Evolutionary conservation across 2,329 filamentous ascomycete genomes (phyloP).

Genomic region (Alternaria consortialis): DNA sequence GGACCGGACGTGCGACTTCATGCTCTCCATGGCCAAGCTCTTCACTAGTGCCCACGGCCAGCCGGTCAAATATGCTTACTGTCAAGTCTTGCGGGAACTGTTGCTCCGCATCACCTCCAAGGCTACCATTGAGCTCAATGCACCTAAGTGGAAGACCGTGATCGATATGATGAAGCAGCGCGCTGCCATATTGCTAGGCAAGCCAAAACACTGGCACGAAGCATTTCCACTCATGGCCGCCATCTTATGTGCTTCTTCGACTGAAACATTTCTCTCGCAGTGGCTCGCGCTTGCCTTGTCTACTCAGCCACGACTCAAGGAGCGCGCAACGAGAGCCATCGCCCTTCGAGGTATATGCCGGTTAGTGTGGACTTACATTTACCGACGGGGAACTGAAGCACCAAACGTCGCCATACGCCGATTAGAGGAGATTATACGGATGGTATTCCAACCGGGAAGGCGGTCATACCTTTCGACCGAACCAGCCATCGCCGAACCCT

Average conservation of each 20-base stretch:
- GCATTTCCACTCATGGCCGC: constrained; percentile 89
- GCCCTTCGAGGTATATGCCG: constrained; percentile 90
- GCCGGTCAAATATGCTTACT: constrained; percentile 92
- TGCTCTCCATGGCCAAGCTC: constrained; percentile 80
- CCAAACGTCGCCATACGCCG: constrained; percentile 75
- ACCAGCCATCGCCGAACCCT: constrained; percentile 81
- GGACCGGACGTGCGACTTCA: constrained; percentile 88
- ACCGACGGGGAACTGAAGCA: constrained; percentile 76
- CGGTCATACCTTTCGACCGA: constrained; percentile 85
- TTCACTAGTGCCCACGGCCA: constrained; percentile 88
- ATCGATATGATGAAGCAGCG: constrained; percentile 80
- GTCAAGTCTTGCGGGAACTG: constrained; percentile 86
- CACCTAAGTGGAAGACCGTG: constrained; percentile 87
- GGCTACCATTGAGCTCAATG: constrained; percentile 77
- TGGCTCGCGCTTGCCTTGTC: constrained; percentile 85
- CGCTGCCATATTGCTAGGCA: constrained; percentile 83
- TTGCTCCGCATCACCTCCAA: constrained; percentile 86
- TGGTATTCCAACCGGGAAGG: constrained; percentile 82
- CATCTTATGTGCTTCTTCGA: constrained; percentile 85
- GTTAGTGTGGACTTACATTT: constrained; percentile 93
- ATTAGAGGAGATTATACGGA: constrained; percentile 86
- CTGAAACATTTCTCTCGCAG: constrained; percentile 82
- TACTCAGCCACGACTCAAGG: constrained; percentile 83
- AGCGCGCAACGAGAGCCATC: constrained; percentile 77
- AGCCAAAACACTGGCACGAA: constrained; percentile 89